Percentiles rank a stretch among this genome's conserved stretches.
phyloP scores from a whole-genome alignment of 78 protist genomes.

The Speleostelium caveatum region DNA sequence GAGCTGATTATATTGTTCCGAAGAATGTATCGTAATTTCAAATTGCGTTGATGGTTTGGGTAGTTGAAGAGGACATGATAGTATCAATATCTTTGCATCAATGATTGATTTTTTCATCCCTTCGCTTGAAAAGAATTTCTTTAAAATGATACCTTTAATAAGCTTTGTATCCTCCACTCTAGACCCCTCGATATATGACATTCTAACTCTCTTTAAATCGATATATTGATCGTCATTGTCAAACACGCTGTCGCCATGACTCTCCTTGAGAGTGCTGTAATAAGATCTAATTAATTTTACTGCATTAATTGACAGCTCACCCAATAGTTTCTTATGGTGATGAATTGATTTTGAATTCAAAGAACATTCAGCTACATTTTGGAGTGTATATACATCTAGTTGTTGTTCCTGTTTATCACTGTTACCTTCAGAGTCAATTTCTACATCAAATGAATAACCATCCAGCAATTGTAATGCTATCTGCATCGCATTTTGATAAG shows the following conservation, averaged over 20 bases:
- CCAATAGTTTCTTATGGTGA: conserved; percentile 12
- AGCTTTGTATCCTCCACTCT: conserved; percentile 13
- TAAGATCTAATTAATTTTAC: background rate
- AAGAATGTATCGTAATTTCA: background rate
- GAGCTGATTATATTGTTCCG: background rate
- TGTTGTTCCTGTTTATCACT: background rate
- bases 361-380: conserved; percentile 18
- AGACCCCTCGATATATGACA: background rate
- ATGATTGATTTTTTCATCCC: conserved; percentile 8
- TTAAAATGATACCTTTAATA: conserved; percentile 20
- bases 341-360: conserved; percentile 55
- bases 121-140: conserved; percentile 22
- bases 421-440: background rate
- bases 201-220: conserved; percentile 8
- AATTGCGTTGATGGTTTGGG: conserved; percentile 27
- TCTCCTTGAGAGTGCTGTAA: background rate
- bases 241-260: background rate
- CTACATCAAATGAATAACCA: conserved; percentile 10
- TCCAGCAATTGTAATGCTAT: conserved; percentile 7
- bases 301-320: conserved; percentile 24
- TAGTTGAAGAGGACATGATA: conserved; percentile 39
- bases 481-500: background rate
- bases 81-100: background rate
- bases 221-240: conserved; percentile 7
- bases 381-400: background rate